Evolutionary conservation across 257 asterid genomes (phyloP), one percentile per base, ranked within the genome.

Genomic region (Solanum neorickii): DNA sequence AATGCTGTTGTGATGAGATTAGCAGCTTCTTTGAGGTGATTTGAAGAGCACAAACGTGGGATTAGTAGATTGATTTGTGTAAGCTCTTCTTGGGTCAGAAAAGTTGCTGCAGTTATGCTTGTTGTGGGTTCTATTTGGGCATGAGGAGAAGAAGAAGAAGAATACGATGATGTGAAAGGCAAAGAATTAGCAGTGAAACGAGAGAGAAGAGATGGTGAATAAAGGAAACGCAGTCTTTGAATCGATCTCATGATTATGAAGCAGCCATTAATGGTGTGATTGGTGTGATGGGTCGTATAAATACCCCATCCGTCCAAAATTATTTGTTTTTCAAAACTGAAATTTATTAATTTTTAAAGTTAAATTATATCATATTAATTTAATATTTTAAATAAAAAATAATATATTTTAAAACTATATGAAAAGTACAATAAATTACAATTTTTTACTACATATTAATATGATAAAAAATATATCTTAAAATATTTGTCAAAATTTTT

Each of bases 11-110:
- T 85, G 86, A 91, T 88, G 91, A 93, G 94, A 42, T 75, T 86
- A 15, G 89, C 65, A 75, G 93, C 94, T 52, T 92, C 92, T 88
- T 90, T 90, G 83, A 93, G 91, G 85, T 90, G 93, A 89, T 90
- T 86, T 13, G 90, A 85, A 66, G 93, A 88, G 89, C 96, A 93
- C 8, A 93, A 90, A 82, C 93, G 91, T 62, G 94, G 94, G 84
- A 91, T 83, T 75, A 93, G 85, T 87, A 88, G 92, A 89, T 92
- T 93, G 86, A 93, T 92, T 87, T 91, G 90, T 60, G 83, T 89
- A 65, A 92, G 35, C 87, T 92, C 92, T 47, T 92, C 91, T 47
- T 88, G 86, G 41, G 92, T 92, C 27, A 93, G 87, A 78, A 56
- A 18, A 35, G 87, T n/a, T 7, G 86, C 10, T 66, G 35, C 27